Conservation (phyloP, 176 grass and related monocot genomes). For the Rhynchospora breviuscula region DNA sequence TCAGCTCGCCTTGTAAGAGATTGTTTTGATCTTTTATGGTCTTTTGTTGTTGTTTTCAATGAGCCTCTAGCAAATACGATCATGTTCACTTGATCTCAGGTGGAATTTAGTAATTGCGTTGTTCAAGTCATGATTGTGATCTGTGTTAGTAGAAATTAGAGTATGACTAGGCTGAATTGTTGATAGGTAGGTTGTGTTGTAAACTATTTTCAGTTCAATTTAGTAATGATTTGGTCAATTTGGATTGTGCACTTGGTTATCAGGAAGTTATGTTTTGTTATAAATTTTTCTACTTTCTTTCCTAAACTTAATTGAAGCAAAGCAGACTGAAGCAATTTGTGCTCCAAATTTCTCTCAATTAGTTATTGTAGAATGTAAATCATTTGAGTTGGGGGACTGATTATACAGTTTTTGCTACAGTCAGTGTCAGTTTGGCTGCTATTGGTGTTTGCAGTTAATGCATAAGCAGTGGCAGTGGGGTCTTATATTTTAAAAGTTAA, state of each 20-base stretch:
- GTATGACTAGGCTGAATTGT: not conserved
- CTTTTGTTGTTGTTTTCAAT: conserved; percentile 1
- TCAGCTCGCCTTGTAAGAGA: not conserved
- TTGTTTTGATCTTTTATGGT: not conserved
- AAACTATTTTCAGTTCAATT: not conserved
- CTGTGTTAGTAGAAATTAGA: not conserved
- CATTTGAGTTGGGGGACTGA: no score
- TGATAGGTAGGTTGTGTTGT: not conserved
- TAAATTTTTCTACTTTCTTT: no score
- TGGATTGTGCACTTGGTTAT: not conserved
- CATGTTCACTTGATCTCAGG: not conserved
- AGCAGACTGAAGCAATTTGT: no score
- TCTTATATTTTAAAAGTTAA: no score
- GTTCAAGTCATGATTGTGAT: not conserved
- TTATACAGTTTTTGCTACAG: no score
- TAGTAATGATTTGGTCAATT: not conserved
- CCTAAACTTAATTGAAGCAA: no score
- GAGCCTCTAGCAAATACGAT: not conserved
- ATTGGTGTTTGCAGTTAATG: no score
- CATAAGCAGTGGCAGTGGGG: no score
- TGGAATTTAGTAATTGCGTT: not conserved
- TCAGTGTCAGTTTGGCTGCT: no score
- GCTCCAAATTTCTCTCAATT: no score
- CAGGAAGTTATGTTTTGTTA: no score
- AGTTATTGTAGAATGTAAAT: no score